Evolutionary conservation across 2,329 filamentous ascomycete species (phyloP).

Genomic region (Exophiala sp.): DNA sequence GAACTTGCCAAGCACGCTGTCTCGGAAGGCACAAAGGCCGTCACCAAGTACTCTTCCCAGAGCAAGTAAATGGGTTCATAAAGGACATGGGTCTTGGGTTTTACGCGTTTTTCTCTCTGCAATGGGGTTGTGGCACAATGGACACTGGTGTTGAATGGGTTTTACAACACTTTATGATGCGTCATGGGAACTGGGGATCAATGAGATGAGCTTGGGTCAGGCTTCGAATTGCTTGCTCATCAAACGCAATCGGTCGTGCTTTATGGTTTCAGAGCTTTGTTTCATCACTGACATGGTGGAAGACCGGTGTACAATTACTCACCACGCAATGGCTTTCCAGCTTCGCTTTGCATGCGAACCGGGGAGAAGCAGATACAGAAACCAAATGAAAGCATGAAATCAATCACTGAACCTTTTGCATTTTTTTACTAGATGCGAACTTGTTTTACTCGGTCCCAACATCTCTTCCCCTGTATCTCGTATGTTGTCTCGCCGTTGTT

Average conservation of each 20-base stretch:
- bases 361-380: conserved; percentile 19
- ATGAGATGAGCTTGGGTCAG: conserved; percentile 17
- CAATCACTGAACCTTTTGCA: conserved; percentile 2
- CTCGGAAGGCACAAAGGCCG: conserved; percentile 98
- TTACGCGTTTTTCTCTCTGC: conserved; percentile 37
- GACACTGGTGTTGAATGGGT: conserved; percentile 41
- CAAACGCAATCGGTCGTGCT: conserved; percentile 18
- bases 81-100: conserved; percentile 37
- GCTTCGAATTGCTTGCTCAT: conserved; percentile 18
- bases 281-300: conserved; percentile 12
- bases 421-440: neutral
- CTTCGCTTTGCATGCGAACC: conserved; percentile 9
- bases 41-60: conserved; percentile 99
- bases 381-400: conserved; percentile 30
- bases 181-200: conserved; percentile 25
- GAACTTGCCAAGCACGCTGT: conserved; percentile 99
- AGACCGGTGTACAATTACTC: conserved; percentile 21
- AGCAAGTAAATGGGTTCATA: conserved; percentile 70
- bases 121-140: conserved; percentile 35
- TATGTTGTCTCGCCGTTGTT: conserved; percentile 1
- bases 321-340: conserved; percentile 21
- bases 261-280: conserved; percentile 23
- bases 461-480: neutral
- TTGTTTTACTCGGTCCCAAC: neutral
- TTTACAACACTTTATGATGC: conserved; percentile 31